Conservation (phyloP, 371 early-diverging fungal species). For the Mucor piriformis region DNA sequence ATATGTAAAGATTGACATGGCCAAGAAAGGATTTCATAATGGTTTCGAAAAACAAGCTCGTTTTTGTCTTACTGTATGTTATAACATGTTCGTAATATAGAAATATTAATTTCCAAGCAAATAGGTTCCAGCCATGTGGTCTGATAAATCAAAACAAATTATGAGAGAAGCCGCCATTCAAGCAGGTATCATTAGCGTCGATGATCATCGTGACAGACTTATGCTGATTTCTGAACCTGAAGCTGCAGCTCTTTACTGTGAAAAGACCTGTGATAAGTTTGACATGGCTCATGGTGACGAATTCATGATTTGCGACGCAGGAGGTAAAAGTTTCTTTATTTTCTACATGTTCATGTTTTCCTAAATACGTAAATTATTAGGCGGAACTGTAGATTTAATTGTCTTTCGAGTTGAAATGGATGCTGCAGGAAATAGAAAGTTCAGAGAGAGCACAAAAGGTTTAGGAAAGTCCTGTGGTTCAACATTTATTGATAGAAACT, state of each 20-base stretch:
- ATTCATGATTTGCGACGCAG: slow-evolving; percentile 67
- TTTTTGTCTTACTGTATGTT: slow-evolving; percentile 47
- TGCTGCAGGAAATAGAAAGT: slow-evolving; percentile 36
- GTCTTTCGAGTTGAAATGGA: slow-evolving; percentile 46
- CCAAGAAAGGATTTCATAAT: slow-evolving; percentile 44
- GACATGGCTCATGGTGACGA: slow-evolving; percentile 58
- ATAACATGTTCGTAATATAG: neutral
- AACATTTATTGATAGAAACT: slow-evolving; percentile 55
- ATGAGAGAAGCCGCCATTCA: slow-evolving; percentile 62
- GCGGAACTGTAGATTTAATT: slow-evolving; percentile 67
- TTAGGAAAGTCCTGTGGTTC: slow-evolving; percentile 62
- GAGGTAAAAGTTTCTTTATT: too few relatives aligned
- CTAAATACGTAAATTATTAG: slow-evolving; percentile 6
- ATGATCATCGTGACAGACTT: slow-evolving; percentile 57
- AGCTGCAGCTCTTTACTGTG: slow-evolving; percentile 67
- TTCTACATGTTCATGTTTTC: too few relatives aligned
- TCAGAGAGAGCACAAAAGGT: slow-evolving; percentile 59
- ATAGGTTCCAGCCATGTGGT: slow-evolving; percentile 66
- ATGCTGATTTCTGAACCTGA: slow-evolving; percentile 65
- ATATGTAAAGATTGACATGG: slow-evolving; percentile 51
- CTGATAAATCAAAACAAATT: slow-evolving; percentile 59
- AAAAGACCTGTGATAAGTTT: slow-evolving; percentile 59
- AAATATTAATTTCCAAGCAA: neutral
- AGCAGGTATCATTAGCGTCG: slow-evolving; percentile 49
- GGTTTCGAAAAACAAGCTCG: slow-evolving; percentile 41